Evolutionary conservation across 352 stramenopile genomes (phyloP).

Genomic region (Phytophthora pseudosyringae): DNA sequence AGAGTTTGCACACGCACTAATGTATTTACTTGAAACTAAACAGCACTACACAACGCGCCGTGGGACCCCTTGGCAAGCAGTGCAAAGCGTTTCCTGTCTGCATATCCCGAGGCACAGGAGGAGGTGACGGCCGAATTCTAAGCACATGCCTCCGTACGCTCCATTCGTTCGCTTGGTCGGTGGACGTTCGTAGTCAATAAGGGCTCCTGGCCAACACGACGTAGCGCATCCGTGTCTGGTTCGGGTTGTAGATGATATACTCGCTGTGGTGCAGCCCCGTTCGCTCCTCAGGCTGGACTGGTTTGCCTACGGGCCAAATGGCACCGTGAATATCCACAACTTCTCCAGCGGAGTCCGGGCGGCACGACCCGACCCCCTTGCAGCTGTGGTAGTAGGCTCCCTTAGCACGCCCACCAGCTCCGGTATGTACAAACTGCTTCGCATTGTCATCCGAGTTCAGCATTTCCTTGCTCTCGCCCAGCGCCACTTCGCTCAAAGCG

Average conservation of each 20-base stretch:
- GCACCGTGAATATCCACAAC: constrained; percentile 60
- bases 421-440: constrained; percentile 54
- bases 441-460: constrained; percentile 57
- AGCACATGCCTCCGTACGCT: constrained; percentile 28
- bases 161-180: constrained; percentile 12
- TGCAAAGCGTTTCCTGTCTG: constrained; percentile 18
- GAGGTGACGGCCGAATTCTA: constrained; percentile 29
- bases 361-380: constrained; percentile 69
- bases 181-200: constrained; percentile 32
- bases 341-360: constrained; percentile 58
- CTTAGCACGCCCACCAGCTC: constrained; percentile 47
- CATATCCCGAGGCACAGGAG: constrained; percentile 13
- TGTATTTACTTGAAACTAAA: constrained; percentile 35
- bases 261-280: constrained; percentile 78
- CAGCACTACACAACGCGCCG: constrained; percentile 23
- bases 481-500: constrained; percentile 68
- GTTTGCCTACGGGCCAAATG: constrained; percentile 72
- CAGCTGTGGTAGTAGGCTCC: constrained; percentile 59
- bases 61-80: constrained; percentile 16
- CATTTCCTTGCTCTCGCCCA: constrained; percentile 74
- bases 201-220: constrained; percentile 64
- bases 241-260: constrained; percentile 88
- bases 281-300: constrained; percentile 55
- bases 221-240: constrained; percentile 84
- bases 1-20: constrained; percentile 16